Base-by-base conservation (phyloP, 2,329 filamentous ascomycete species). In the Tolypocladium amazonense region DNA sequence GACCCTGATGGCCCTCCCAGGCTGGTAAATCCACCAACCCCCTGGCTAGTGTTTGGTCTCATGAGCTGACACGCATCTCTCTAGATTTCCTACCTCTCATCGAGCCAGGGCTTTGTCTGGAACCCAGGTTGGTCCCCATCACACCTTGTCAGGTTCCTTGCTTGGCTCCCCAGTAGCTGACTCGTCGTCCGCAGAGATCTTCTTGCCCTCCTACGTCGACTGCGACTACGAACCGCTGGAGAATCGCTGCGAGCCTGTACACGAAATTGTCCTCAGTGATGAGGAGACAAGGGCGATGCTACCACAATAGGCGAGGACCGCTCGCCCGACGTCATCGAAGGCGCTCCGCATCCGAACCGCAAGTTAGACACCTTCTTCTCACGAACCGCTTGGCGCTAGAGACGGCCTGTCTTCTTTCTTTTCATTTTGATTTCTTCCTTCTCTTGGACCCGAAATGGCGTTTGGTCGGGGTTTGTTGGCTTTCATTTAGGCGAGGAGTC, bases 101-200 rank as follows among this genome's bases (percentile, higher is more conserved):
- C 87, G 7, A 88, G 86, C 68, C 89, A 93, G 74, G 89, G 89
- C 60, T 93, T 91, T 69, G 85, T 87, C 62, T 93, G 89, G 89
- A 92, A 92, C 72, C 88, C 89, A 72, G 86, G 86, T 88, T 76
- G 58, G 74, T 65, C 30, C 35, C 38, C 53, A n/a, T 12, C 30
- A 14, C 45, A 23, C 43, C 55, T 56, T 47, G 47, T 57, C n/a
- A 18, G 55, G 43, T 18, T 37, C 27, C 7, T 37, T n/a, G 11
- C 30, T 23, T 15, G 30, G 30, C 50, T 54, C 12, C 30, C 30
- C 9, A n/a, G 59, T 65, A 38, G 64, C 62, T 59, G 37, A 60
- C 35, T n/a, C 20, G 2, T 9, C 23, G 25, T 52, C 23, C 35
- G 59, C 64, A 88, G 89, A 92, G 70, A 89, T 92, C 72, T 92